Conservation (phyloP, 2,329 filamentous ascomycete species). For the Mariannaea elegans region DNA sequence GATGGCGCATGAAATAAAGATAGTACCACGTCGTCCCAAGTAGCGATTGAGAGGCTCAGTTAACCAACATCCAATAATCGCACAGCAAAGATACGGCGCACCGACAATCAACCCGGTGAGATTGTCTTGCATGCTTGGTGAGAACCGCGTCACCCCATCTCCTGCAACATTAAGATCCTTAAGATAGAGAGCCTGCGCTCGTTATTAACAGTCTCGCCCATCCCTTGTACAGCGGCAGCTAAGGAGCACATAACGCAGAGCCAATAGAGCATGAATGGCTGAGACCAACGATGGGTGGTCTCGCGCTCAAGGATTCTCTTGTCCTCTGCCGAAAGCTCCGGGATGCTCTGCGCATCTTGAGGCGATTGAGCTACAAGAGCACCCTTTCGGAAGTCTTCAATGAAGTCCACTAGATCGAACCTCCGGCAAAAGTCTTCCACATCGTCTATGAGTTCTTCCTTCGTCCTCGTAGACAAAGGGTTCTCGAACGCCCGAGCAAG, state of each 20-base stretch:
- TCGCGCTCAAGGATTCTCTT: conserved; percentile 39
- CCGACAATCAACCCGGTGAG: conserved; percentile 70
- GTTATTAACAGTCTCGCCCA: conserved; percentile 70
- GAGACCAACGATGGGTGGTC: conserved; percentile 40
- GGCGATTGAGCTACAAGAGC: conserved; percentile 58
- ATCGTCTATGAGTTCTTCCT: conserved; percentile 42
- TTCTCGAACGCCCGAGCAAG: conserved; percentile 28
- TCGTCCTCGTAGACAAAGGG: conserved; percentile 38
- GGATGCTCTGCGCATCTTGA: conserved; percentile 41
- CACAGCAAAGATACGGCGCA: conserved; percentile 72
- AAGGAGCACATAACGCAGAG: conserved; percentile 62
- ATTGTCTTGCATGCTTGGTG: conserved; percentile 51
- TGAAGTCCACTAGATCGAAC: conserved; percentile 43
- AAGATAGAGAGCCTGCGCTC: conserved; percentile 73
- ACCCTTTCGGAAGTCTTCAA: conserved; percentile 58
- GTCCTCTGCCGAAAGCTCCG: conserved; percentile 36
- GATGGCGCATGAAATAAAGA: conserved; percentile 73
- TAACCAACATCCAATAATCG: conserved; percentile 67
- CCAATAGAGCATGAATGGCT: conserved; percentile 44
- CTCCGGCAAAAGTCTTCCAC: conserved; percentile 46
- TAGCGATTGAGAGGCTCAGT: conserved; percentile 76
- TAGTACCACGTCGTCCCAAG: conserved; percentile 76
- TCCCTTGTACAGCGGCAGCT: conserved; percentile 67
- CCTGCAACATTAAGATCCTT: conserved; percentile 67
- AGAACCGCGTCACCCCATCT: conserved; percentile 34